These are phyloP conservation scores for Boletus pseudopeckii DNA, from an alignment of 768 basidiomycete genomes.

Conservation along the genomic window DNA sequence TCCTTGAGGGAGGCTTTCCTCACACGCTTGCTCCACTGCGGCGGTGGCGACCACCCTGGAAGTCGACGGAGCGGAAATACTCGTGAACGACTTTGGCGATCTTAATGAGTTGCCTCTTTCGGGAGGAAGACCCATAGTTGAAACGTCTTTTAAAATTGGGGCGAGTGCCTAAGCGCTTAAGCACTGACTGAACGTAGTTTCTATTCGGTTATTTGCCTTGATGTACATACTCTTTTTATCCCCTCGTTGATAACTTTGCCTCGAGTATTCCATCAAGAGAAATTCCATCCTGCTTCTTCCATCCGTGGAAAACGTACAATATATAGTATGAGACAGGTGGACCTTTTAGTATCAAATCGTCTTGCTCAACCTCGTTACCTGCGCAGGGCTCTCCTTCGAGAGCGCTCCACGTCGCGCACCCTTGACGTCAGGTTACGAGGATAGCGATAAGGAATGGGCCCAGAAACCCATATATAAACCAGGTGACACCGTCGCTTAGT, in stretches of 20 bases:
- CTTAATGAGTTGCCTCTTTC: conserved; percentile 16
- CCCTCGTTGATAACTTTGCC: not conserved
- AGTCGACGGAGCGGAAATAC: conserved; percentile 13
- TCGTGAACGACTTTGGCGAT: conserved; percentile 9
- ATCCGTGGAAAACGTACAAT: not conserved
- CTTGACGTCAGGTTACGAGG: conserved; percentile 29
- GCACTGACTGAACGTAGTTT: not conserved
- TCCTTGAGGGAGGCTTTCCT: not conserved
- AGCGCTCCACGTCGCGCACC: conserved; percentile 8
- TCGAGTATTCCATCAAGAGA: not conserved
- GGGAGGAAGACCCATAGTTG: not conserved
- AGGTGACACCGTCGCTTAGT: not conserved
- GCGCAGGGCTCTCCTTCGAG: not conserved
- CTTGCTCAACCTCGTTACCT: conserved; percentile 5
- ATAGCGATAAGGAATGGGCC: conserved; percentile 2
- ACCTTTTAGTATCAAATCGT: conserved; percentile 5
- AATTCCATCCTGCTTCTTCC: not conserved
- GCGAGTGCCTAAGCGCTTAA: not conserved
- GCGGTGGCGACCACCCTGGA: conserved; percentile 6
- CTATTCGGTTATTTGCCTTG: not conserved
- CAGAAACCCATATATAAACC: conserved; percentile 22
- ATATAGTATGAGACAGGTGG: conserved; percentile 6
- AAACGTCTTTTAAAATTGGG: not conserved
- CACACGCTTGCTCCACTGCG: conserved; percentile 18
- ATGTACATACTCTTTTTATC: conserved; percentile 4